phyloP scores from a whole-genome alignment of 345 rosid species.

The Schrenkiella parvula region DNA sequence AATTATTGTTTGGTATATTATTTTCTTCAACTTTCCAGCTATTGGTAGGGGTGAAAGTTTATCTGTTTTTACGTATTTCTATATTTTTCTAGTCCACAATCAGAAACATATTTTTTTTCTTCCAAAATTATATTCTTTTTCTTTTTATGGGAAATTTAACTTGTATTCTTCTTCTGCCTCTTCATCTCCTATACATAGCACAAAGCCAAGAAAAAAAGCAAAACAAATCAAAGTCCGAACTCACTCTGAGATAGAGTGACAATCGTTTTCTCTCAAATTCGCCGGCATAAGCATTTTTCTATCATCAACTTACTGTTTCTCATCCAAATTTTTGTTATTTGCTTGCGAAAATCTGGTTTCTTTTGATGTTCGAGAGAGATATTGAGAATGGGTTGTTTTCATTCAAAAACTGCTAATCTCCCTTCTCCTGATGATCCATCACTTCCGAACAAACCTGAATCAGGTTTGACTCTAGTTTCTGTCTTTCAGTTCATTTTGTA shows the following conservation, averaged over 20 bases:
- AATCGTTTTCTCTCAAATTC: not conserved
- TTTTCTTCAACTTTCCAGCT: not conserved
- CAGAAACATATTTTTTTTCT: not conserved
- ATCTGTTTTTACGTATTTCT: not conserved
- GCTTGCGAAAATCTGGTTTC: not conserved
- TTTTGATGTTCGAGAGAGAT: not conserved
- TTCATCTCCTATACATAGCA: not conserved
- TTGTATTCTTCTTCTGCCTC: not conserved
- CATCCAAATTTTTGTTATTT: not conserved
- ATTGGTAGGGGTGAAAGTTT: not conserved
- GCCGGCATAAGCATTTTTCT: not conserved
- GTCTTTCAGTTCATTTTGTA: not conserved
- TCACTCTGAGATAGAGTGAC: not conserved
- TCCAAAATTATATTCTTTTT: not conserved
- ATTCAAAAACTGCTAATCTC: slow-evolving; percentile 55
- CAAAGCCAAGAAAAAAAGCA: no score
- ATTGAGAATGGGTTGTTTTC: slow-evolving; percentile 66
- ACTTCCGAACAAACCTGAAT: slow-evolving; percentile 40
- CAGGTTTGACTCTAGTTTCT: not conserved
- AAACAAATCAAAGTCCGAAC: slow-evolving; percentile 6
- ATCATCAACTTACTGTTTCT: not conserved
- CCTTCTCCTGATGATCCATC: slow-evolving; percentile 55
- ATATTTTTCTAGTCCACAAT: no score
- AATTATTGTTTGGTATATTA: not conserved
- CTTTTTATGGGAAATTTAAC: not conserved